These are phyloP conservation scores for Pseudomassariella vexata DNA, from an alignment of 2,329 filamentous ascomycete species.

Conservation along the genomic window DNA sequence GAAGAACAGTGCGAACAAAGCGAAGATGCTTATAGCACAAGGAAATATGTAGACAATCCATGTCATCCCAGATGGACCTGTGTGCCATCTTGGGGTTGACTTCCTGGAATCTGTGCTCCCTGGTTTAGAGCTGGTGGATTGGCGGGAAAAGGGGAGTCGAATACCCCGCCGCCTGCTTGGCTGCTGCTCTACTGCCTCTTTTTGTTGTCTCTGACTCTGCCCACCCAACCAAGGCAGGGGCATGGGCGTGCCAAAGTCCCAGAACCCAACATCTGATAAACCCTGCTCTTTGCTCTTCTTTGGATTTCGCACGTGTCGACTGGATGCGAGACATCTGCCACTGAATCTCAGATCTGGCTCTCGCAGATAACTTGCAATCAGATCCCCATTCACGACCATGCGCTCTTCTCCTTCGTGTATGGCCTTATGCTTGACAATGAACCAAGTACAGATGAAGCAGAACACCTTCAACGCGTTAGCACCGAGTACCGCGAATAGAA, in stretches of 20 bases:
- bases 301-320: neutral
- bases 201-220: neutral
- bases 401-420: slow-evolving; percentile 3
- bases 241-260: slow-evolving; percentile 4
- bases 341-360: slow-evolving; percentile 3
- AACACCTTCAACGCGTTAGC: slow-evolving; percentile 5
- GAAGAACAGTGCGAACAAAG: slow-evolving; percentile 3
- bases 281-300: neutral
- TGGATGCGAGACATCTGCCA: slow-evolving; percentile 5
- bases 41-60: slow-evolving; percentile 3
- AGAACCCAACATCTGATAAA: neutral
- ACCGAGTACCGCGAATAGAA: slow-evolving; percentile 3
- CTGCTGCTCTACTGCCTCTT: neutral
- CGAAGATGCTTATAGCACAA: neutral
- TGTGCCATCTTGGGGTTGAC: slow-evolving; percentile 5
- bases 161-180: too few relatives aligned
- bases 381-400: slow-evolving; percentile 6
- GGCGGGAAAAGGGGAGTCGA: neutral
- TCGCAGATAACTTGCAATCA: slow-evolving; percentile 7
- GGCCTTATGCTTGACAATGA: neutral
- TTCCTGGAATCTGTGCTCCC: neutral
- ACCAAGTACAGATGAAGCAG: slow-evolving; percentile 4
- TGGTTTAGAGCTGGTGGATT: neutral
- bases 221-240: slow-evolving; percentile 3
- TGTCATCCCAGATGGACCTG: neutral